phyloP scores from a whole-genome alignment of 345 rosid species.

The Angophora floribunda region DNA sequence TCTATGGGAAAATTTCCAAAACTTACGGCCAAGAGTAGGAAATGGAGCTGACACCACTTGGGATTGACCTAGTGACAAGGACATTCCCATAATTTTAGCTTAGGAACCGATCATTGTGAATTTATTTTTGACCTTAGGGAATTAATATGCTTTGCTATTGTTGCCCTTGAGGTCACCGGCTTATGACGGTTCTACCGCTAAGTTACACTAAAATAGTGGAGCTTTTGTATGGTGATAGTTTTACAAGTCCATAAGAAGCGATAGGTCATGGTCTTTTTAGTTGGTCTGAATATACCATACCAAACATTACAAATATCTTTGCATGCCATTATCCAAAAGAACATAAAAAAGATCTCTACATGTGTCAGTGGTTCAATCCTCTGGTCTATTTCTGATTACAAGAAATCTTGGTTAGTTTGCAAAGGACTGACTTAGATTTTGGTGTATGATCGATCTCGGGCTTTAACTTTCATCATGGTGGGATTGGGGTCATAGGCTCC shows the following conservation, averaged over 20 bases:
- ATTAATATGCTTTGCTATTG: background rate
- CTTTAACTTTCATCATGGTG: background rate
- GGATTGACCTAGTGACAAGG: too few relatives aligned
- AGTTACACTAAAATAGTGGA: too few relatives aligned
- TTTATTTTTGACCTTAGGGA: background rate
- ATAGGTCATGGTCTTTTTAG: background rate
- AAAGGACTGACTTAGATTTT: background rate
- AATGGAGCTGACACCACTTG: too few relatives aligned
- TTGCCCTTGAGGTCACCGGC: background rate
- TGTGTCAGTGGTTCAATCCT: background rate
- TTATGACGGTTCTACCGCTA: fast-evolving
- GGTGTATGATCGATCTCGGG: background rate
- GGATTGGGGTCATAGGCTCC: background rate
- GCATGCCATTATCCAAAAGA: background rate
- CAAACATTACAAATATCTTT: background rate
- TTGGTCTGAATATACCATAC: background rate
- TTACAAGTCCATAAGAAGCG: background rate
- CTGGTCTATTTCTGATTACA: too few relatives aligned
- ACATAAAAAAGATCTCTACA: background rate
- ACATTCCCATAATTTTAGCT: too few relatives aligned
- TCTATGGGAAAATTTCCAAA: too few relatives aligned
- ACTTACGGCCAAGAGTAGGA: background rate
- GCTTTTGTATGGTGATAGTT: background rate
- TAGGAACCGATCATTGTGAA: background rate
- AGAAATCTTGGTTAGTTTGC: too few relatives aligned